A percentile compares a stretch with the other conserved stretches of the same genome.
phyloP scores from a whole-genome alignment of 2,329 filamentous ascomycete species.

The Sarocladium oryzae region DNA sequence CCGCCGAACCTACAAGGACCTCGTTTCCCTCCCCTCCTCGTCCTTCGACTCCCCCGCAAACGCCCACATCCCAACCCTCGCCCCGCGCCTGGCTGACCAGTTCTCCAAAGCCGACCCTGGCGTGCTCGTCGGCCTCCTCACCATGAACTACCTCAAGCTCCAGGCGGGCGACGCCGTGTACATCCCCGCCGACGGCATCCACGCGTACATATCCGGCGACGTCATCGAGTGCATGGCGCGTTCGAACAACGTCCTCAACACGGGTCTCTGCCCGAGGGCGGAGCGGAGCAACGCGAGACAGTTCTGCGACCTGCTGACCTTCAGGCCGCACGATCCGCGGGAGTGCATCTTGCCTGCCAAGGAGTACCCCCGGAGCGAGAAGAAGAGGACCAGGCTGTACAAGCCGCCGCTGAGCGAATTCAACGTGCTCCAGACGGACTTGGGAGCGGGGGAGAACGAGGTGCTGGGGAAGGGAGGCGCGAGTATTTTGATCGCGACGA shows the following conservation, averaged over 20 bases:
- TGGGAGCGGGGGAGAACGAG: constrained; percentile 54
- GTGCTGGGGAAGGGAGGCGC: constrained; percentile 15
- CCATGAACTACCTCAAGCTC: constrained; percentile 68
- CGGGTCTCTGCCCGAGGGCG: constrained; percentile 63
- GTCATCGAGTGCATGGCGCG: constrained; percentile 77
- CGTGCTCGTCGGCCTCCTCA: constrained; percentile 60
- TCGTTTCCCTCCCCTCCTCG: constrained; percentile 31
- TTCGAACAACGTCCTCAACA: constrained; percentile 68
- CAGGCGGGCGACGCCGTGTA: constrained; percentile 60
- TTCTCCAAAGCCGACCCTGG: constrained; percentile 60
- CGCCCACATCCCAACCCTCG: constrained; percentile 55
- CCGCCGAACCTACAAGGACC: constrained; percentile 15
- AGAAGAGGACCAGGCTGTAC: constrained; percentile 58
- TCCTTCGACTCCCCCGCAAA: constrained; percentile 39
- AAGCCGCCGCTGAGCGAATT: constrained; percentile 67
- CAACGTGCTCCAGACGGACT: constrained; percentile 54
- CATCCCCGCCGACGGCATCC: constrained; percentile 67
- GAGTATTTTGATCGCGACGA: constrained; percentile 17
- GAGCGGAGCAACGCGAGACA: constrained; percentile 58
- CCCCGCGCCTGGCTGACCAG: constrained; percentile 58
- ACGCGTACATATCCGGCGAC: constrained; percentile 66
- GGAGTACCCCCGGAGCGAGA: constrained; percentile 42
- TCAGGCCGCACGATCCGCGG: constrained; percentile 51
- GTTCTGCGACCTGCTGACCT: constrained; percentile 58
- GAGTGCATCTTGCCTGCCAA: constrained; percentile 49